Evolutionary conservation across 352 stramenopile genomes (phyloP), one percentile per base, ranked within the genome.

Genomic region (Phytophthora boehmeriae): DNA sequence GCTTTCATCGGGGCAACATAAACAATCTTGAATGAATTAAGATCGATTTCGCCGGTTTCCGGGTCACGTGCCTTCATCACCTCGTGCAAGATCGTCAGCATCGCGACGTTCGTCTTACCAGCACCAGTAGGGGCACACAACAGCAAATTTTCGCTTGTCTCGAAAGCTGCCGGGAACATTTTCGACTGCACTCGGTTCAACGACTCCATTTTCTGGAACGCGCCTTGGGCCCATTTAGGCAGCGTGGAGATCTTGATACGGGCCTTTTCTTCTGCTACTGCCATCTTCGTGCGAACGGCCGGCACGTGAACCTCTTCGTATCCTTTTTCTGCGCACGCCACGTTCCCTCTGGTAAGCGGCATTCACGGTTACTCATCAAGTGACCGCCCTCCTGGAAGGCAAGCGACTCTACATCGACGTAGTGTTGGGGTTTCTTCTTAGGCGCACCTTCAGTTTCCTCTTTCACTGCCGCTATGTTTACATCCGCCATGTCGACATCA

Each of bases 1-100:
- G 98, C 98, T 75, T 99, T 99, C 98, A 99, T 99, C 4, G 98
- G 98, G 20, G 98, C 98, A 34, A 99, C 96, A 57, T 99, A 99
- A 30, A 99, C 97, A 68, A 99, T 99, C 80, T 99, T 99, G 75
- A 99, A 99, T 16, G 90, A 88, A 35, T 97, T 90, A 17, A 98
- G 55, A 73, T 99, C 96, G 59, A 99, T 95, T 14, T 85, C 76
- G 5, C 94, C 89, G 17, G 88, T 90, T 19, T 90, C 73, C 17
- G 70, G 59, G 66, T 95, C 72, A 59, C 78, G 71, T 39, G 86
- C 97, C 68, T 98, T 97, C 57, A 97, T 97, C 11, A 99, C 88
- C 63, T 99, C 95, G 61, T 99, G 97, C 10, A 99, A 81, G 70
- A 99, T 99, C 17, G 96, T 97, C 42, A 99, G 79, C 86, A 99